Percentiles rank a stretch among this genome's conserved stretches.
These are phyloP conservation scores for Trichoderma asperelloides DNA, from an alignment of 495 filamentous ascomycete species.

Conservation along the genomic window DNA sequence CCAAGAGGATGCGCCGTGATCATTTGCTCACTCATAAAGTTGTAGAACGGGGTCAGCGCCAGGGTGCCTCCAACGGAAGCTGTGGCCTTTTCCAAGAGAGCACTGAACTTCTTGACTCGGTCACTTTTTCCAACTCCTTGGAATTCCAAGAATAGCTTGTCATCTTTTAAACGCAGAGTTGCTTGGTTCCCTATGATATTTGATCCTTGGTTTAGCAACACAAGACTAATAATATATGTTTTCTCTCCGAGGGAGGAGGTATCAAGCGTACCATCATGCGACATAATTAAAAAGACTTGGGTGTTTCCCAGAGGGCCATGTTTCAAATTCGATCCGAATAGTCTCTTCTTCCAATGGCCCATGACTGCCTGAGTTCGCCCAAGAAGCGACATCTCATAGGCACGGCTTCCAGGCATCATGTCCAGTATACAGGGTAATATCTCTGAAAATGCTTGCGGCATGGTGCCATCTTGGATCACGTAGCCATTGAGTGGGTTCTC, in stretches of 20 bases:
- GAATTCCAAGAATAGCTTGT: constrained; percentile 51
- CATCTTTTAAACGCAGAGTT: constrained; percentile 47
- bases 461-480: constrained; percentile 56
- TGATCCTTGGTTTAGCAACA: constrained; percentile 8
- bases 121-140: constrained; percentile 45
- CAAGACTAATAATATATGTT: background rate
- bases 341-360: constrained; percentile 38
- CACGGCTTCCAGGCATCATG: constrained; percentile 36
- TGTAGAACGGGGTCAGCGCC: constrained; percentile 47
- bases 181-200: constrained; percentile 42
- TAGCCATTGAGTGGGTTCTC: constrained; percentile 52
- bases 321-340: constrained; percentile 48
- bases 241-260: background rate
- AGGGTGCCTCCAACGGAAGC: constrained; percentile 49
- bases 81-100: constrained; percentile 42
- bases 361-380: constrained; percentile 36
- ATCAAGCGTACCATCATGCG: constrained; percentile 45
- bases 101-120: constrained; percentile 45
- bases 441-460: constrained; percentile 47
- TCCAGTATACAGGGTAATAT: constrained; percentile 51
- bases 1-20: constrained; percentile 51
- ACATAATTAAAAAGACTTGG: constrained; percentile 63
- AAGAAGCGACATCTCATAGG: constrained; percentile 27
- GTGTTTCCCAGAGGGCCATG: constrained; percentile 49
- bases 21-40: constrained; percentile 44